Base-by-base conservation (phyloP, 1,284 basidiomycete genomes). In the Ceratobasidium sp. region DNA sequence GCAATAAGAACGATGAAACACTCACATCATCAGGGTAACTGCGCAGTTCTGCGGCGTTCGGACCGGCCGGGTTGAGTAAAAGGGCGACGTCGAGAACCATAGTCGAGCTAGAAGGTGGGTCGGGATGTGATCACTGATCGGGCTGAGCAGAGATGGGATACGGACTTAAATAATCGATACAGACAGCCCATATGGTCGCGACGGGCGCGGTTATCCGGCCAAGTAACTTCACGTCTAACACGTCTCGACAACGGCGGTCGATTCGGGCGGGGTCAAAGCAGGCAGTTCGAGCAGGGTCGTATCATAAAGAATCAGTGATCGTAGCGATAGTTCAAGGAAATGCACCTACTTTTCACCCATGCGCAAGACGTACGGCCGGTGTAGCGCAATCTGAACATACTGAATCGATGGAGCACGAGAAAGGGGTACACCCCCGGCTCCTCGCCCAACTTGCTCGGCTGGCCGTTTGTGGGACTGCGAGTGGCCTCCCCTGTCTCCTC, bases 81-180 rank as follows among this genome's bases (percentile, higher is more conserved):
- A 73, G 57, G 3, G 70, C 70, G 33, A 73, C 62, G 6, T 55
- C 70, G n/a, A 73, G 46, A n/a, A 73, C 62, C 70, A 73, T 73
- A 8, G 70, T 73, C 18, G 70, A 73, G 44, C 70, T 62, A 20
- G n/a, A 27, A 27, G 10, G 12, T 12, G 20, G 8, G 48, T 41
- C 38, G 10, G 10, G 38, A 41, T 41, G 38, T 10, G 10, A 41
- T 41, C 38, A 41, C 38, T 10, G 10, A 41, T 41, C 38, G 10
- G 6, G 16, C 5, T 30, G 20, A 60, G 23, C 23, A 59, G 16
- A 38, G 57, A 52, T 4, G 20, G 14, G n/a, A 14, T n/a, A 73
- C 70, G 27, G 23, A 73, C 70, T 73, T 73, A 55, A 73, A 73
- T 27, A 73, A 23, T 23, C 70, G 70, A n/a, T 73, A 73, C 20